Base-by-base conservation (phyloP, 192 early-diverging fungal species). In the Backusella australiensis region DNA sequence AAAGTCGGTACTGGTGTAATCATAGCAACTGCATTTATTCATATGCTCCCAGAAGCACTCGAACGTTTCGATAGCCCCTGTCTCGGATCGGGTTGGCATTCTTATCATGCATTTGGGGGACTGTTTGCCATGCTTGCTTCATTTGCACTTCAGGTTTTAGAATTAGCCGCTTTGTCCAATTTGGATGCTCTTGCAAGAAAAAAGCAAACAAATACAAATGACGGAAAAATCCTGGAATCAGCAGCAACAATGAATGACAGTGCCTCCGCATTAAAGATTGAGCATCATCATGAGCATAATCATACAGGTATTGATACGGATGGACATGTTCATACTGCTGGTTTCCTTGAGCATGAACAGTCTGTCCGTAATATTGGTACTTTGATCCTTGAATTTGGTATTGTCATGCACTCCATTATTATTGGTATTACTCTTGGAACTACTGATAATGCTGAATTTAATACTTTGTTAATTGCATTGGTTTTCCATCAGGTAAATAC, bases 321-420 rank as follows among this genome's bases (percentile, higher is more conserved):
- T 12, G 74, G 74, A 5, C 81, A 82, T 71, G 73, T 78, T 9
- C 81, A 82, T 42, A 73, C 67, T 59, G 81, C 81, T n/a, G 81
- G 81, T 11, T 32, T 83, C 2, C 49, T 83, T 41, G 77, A 83
- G 32, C 69, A 76, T 63, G 84, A 84, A 7, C 35, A 79, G n/a
- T 71, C 78, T 0, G 75, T 79, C 8, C 77, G 78, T 4, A 70
- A 78, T n/a, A 86, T 91, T 56, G 86, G 87, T 4, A 93, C 92
- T 7, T 89, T 90, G 56, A 83, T 93, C 26, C 81, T 95, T 39
- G 93, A 95, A 76, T 81, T 95, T 32, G 92, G 93, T 29, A 93
- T 95, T 59, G 89, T 91, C 1, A 66, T 92, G 78, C 93, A 95
- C 78, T 94, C 93, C 67, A 82, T 95, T n/a, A 91, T 95, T 32